Evolutionary conservation across 257 asterid species (phyloP), one percentile per base, ranked within the genome.

Genomic region (Haberlea rhodopensis): DNA sequence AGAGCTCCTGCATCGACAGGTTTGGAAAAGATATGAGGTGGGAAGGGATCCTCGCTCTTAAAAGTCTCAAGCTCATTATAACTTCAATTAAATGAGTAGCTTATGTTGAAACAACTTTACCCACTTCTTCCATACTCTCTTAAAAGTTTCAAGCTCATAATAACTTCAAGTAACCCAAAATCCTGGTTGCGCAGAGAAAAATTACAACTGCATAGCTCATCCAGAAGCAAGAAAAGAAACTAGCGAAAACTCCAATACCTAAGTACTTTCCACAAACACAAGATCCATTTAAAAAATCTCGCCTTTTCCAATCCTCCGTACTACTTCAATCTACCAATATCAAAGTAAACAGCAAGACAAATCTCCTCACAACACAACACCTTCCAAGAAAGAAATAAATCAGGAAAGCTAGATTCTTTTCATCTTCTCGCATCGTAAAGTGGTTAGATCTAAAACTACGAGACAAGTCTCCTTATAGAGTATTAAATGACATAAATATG

Each of bases 361-460:
- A 40, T 40, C 49, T 40, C 19, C 53, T 16, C 23, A 43, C 52
- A 2, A 25, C 29, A 55, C 11, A 60, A 25, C 24, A n/a, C 9
- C 45, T 9, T 60, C 45, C 59, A 27, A 63, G 1, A 59, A 43
- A 26, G 13, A 24, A 57, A 51, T 40, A 56, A 70, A 46, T 22
- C 34, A 21, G 22, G 21, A 8, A 32, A 32, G 43, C 13, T 32
- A 32, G 8, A 37, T 9, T 37, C 1, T 37, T 37, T 40, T 40
- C 10, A 40, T 40, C 53, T 22, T 40, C 21, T 24, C 58, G 16
- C 6, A 6, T 23, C 57, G 56, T 31, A 3, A 55, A 24, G 60
- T 40, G 8, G 13, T 22, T 45, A 66, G 80, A 66, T 75, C 76
- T 71, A 55, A 22, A 66, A 51, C 49, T 34, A 54, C 49, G 37